phyloP scores from a whole-genome alignment of 2,329 filamentous ascomycete species.

The Trichophyton simii region DNA sequence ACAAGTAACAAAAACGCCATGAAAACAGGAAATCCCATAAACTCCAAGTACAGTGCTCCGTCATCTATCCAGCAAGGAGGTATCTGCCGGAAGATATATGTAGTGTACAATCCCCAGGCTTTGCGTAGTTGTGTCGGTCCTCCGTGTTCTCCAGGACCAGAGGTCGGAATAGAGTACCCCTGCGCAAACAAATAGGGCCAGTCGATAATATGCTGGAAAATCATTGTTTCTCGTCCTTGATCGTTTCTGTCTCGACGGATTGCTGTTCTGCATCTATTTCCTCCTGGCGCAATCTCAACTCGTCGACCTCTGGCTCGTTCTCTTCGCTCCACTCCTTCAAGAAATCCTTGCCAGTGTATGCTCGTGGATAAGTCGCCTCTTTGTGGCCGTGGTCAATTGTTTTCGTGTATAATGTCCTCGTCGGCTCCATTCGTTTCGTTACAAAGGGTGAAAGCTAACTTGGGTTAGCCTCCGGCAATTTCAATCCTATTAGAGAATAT shows the following conservation, averaged over 20 bases:
- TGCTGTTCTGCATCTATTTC: background rate
- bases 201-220: background rate
- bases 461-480: background rate
- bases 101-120: background rate
- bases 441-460: conserved; percentile 35
- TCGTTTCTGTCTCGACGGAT: background rate
- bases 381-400: conserved; percentile 15
- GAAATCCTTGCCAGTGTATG: conserved; percentile 26
- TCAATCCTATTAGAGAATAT: background rate
- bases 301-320: conserved; percentile 23
- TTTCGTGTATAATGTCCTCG: conserved; percentile 23
- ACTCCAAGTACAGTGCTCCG: background rate
- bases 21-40: background rate
- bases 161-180: background rate
- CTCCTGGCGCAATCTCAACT: conserved; percentile 9
- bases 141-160: background rate
- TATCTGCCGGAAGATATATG: background rate
- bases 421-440: conserved; percentile 30
- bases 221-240: background rate
- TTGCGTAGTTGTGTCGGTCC: background rate
- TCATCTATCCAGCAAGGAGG: background rate
- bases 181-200: background rate
- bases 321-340: conserved; percentile 29
- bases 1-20: background rate
- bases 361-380: conserved; percentile 12